Conservation (phyloP, 1,284 basidiomycete species). For the Puccinia brachypodii region DNA sequence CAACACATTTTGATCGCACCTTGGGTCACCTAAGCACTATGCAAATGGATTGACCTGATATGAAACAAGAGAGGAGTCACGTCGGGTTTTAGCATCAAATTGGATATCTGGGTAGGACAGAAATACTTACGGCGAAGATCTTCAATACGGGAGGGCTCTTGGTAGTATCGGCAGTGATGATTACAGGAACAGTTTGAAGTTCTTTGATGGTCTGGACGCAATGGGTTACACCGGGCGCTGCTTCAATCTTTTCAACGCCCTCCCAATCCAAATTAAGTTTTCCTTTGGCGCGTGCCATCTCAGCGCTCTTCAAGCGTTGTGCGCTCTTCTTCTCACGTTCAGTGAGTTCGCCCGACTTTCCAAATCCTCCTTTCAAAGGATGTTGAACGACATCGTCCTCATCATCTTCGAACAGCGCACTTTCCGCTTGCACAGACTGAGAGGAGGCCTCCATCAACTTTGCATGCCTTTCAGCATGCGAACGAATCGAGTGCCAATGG, state of each 20-base stretch:
- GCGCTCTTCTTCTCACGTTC: constrained; percentile 34
- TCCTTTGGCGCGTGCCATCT: constrained; percentile 32
- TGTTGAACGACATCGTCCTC: constrained; percentile 62
- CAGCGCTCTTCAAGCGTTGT: constrained; percentile 39
- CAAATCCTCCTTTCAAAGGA: constrained; percentile 18
- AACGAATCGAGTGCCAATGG: constrained; percentile 85
- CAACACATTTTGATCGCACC: not conserved
- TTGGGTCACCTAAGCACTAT: not conserved
- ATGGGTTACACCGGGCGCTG: constrained; percentile 46
- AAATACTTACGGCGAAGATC: constrained; percentile 40
- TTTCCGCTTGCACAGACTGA: constrained; percentile 76
- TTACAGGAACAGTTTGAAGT: constrained; percentile 43
- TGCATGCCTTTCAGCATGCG: constrained; percentile 78
- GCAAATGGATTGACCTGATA: constrained; percentile 33
- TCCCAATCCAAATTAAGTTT: constrained; percentile 31
- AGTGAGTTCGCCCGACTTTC: constrained; percentile 6
- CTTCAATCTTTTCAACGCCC: constrained; percentile 47
- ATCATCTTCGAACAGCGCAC: constrained; percentile 79
- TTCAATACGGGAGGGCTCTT: constrained; percentile 47
- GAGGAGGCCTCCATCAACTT: constrained; percentile 73
- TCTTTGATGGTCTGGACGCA: constrained; percentile 44
- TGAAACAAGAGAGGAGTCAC: not conserved
- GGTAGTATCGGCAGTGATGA: constrained; percentile 45
- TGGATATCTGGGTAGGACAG: not conserved
- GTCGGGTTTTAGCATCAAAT: not conserved